Conservation (phyloP, 2,329 filamentous ascomycete species). For the Apiospora rasikravindrae region DNA sequence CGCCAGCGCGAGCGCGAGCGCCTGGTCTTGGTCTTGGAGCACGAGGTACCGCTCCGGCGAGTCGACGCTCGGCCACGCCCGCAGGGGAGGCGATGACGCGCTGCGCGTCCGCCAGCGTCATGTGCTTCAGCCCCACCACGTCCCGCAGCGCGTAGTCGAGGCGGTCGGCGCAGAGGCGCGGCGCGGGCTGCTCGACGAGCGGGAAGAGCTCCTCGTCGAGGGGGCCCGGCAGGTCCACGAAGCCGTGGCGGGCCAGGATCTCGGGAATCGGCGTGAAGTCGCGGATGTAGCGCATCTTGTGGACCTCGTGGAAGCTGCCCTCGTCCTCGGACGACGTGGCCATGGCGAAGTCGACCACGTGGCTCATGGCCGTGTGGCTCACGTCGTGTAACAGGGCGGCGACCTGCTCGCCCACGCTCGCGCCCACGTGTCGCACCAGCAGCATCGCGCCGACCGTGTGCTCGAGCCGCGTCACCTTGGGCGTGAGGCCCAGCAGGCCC, state of each 20-base stretch:
- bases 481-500: constrained; percentile 40
- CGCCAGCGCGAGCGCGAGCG: constrained; percentile 38
- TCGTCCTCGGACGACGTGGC: constrained; percentile 38
- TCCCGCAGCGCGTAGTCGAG: constrained; percentile 47
- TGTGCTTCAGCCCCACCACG: constrained; percentile 38
- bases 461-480: constrained; percentile 43
- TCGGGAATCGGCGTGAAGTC: constrained; percentile 39
- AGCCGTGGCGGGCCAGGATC: constrained; percentile 40
- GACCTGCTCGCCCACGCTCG: constrained; percentile 42
- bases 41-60: constrained; percentile 37
- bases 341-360: constrained; percentile 46
- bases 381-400: constrained; percentile 46
- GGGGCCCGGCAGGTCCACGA: constrained; percentile 31
- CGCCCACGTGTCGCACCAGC: constrained; percentile 43
- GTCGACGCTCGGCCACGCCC: constrained; percentile 36
- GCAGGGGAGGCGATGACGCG: constrained; percentile 34
- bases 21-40: constrained; percentile 31
- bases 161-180: constrained; percentile 46
- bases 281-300: constrained; percentile 43
- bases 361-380: constrained; percentile 45
- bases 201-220: constrained; percentile 45
- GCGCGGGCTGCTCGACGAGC: constrained; percentile 43
- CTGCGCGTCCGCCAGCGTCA: constrained; percentile 37
- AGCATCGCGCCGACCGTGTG: constrained; percentile 47
- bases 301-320: constrained; percentile 45